A percentile compares a stretch with the other conserved stretches of the same genome.
Evolutionary conservation across 768 basidiomycete species (phyloP).

Genomic region (Leccinum obscurum): DNA sequence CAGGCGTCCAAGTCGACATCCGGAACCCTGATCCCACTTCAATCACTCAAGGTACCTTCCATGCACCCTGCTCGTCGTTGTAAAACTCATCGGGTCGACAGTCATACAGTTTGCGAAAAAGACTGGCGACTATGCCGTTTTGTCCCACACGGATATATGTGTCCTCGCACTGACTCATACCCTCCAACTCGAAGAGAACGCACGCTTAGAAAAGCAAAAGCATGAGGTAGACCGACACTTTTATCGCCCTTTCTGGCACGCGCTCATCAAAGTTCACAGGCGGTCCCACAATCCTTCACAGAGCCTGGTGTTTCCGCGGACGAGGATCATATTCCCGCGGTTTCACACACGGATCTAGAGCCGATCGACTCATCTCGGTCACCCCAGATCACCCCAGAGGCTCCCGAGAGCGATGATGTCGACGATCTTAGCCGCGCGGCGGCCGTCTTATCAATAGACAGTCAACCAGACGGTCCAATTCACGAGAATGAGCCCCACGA

Average conservation of each 20-base stretch:
- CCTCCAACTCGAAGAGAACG: constrained; percentile 58
- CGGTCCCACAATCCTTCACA: background rate
- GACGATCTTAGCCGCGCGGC: constrained; percentile 15
- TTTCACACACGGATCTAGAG: constrained; percentile 1
- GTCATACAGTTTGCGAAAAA: constrained; percentile 92
- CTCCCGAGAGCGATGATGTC: background rate
- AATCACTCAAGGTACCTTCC: constrained; percentile 55
- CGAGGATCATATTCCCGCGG: constrained; percentile 6
- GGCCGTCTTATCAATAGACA: constrained; percentile 15
- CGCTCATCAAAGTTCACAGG: constrained; percentile 12
- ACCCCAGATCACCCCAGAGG: background rate
- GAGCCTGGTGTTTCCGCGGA: background rate
- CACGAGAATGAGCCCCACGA: constrained; percentile 36
- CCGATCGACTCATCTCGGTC: constrained; percentile 3
- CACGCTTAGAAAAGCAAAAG: constrained; percentile 26
- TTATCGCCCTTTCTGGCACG: background rate
- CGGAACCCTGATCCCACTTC: constrained; percentile 69
- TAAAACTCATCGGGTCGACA: constrained; percentile 35
- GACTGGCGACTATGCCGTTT: constrained; percentile 92
- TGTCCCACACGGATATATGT: constrained; percentile 89
- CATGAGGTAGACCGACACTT: constrained; percentile 26
- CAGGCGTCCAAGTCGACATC: constrained; percentile 74
- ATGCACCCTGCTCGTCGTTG: constrained; percentile 3
- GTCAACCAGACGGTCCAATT: constrained; percentile 6
- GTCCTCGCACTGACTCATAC: constrained; percentile 87